These are phyloP conservation scores for Neonectria sp. DNA, from an alignment of 2,329 filamentous ascomycete genomes.

Conservation along the genomic window DNA sequence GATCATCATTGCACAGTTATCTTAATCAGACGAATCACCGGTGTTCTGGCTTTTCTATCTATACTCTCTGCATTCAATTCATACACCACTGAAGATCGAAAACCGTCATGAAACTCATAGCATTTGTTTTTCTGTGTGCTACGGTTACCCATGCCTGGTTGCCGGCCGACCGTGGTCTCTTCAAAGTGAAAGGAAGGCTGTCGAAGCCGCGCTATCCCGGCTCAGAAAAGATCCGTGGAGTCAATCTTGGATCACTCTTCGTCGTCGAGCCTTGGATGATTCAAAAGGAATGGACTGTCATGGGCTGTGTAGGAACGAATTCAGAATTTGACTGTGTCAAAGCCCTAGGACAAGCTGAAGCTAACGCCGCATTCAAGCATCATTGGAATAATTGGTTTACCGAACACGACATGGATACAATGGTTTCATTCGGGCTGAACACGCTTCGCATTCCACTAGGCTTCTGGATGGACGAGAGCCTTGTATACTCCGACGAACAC, in stretches of 20 bases:
- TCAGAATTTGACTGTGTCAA: neutral
- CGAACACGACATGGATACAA: neutral
- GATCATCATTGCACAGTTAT: neutral
- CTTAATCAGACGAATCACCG: neutral
- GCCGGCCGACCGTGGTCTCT: neutral
- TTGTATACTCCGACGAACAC: constrained; percentile 1
- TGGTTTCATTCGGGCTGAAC: neutral
- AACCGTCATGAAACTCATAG: neutral
- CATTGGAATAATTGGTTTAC: neutral
- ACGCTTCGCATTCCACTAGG: neutral
- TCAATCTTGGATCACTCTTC: neutral
- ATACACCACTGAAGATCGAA: neutral
- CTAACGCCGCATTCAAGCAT: neutral
- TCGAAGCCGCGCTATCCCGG: neutral
- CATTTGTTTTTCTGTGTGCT: neutral
- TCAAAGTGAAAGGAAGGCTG: neutral
- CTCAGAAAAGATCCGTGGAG: neutral
- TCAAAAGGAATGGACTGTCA: neutral
- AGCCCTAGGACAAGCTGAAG: neutral
- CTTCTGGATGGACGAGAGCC: neutral
- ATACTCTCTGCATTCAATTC: neutral
- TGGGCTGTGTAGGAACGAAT: neutral
- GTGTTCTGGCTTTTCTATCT: too few relatives aligned
- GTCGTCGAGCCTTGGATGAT: neutral
- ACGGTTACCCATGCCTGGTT: neutral